Percentiles rank a stretch among this genome's conserved stretches.
phyloP scores from a whole-genome alignment of 495 filamentous ascomycete species.

The Aspergillus nidulans region DNA sequence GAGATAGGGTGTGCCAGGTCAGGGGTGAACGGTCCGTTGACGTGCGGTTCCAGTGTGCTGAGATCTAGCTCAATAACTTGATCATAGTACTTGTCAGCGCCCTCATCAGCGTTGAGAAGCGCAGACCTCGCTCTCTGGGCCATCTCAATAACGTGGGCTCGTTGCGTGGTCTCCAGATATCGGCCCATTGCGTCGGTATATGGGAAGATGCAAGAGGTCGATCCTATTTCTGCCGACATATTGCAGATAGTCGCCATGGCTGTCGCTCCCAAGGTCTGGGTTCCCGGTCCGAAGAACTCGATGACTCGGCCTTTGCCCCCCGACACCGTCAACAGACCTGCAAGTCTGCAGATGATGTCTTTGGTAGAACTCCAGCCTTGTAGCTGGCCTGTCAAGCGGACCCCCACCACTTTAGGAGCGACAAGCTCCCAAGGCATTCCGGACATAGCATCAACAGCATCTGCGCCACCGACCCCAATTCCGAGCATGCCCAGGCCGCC shows the following conservation, averaged over 20 bases:
- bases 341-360: slow-evolving; percentile 89
- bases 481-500: slow-evolving; percentile 86
- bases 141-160: slow-evolving; percentile 70
- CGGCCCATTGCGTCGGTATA: slow-evolving; percentile 87
- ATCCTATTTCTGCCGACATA: slow-evolving; percentile 79
- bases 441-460: slow-evolving; percentile 93
- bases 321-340: slow-evolving; percentile 84
- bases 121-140: slow-evolving; percentile 60
- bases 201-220: slow-evolving; percentile 84
- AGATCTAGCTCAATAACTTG: slow-evolving; percentile 85
- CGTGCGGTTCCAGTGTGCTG: slow-evolving; percentile 79
- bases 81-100: slow-evolving; percentile 82
- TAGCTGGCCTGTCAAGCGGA: slow-evolving; percentile 74
- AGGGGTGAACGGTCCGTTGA: slow-evolving; percentile 91
- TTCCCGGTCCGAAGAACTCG: slow-evolving; percentile 78
- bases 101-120: slow-evolving; percentile 60
- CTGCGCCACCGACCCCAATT: slow-evolving; percentile 88
- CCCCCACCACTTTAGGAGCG: slow-evolving; percentile 84
- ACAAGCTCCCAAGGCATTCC: slow-evolving; percentile 89
- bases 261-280: slow-evolving; percentile 51
- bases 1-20: slow-evolving; percentile 90
- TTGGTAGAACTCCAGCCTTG: slow-evolving; percentile 84
- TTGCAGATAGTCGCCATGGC: slow-evolving; percentile 60
- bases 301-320: slow-evolving; percentile 86
- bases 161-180: slow-evolving; percentile 78